Conservation (phyloP, 1,139 yeast species). For the Schwanniomyces etchellsii region DNA sequence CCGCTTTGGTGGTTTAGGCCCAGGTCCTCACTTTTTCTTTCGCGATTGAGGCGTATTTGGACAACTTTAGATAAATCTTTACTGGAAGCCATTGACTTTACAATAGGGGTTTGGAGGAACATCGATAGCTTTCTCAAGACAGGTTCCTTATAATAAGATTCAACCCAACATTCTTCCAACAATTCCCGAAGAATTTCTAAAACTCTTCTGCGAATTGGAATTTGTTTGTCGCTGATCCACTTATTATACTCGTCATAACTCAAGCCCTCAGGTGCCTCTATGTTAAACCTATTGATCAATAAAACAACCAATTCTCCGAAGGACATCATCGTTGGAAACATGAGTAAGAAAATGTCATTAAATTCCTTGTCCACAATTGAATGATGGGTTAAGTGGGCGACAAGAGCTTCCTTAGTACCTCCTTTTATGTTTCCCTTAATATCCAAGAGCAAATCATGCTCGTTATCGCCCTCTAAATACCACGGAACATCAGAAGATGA, state of each 20-base stretch:
- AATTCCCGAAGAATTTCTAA: conserved; percentile 66
- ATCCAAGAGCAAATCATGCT: conserved; percentile 67
- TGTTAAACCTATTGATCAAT: conserved; percentile 61
- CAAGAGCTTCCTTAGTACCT: conserved; percentile 75
- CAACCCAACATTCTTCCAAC: conserved; percentile 76
- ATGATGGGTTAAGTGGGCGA: conserved; percentile 83
- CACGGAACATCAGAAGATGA: conserved; percentile 54
- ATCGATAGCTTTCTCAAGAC: conserved; percentile 48
- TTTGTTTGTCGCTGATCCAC: conserved; percentile 73
- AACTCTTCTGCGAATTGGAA: conserved; percentile 64
- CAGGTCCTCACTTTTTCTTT: conserved; percentile 24
- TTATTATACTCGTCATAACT: conserved; percentile 74
- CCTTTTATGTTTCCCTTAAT: conserved; percentile 74
- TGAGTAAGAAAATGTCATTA: conserved; percentile 64
- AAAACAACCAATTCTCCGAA: conserved; percentile 59
- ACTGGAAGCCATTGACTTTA: conserved; percentile 36
- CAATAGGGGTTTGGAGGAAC: conserved; percentile 49
- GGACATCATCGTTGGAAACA: conserved; percentile 73
- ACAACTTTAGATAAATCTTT: conserved; percentile 23
- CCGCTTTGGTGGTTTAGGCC: conserved; percentile 5
- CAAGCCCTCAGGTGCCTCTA: conserved; percentile 84
- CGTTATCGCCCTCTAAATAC: conserved; percentile 78
- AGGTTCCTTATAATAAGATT: conserved; percentile 47
- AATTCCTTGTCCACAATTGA: conserved; percentile 62
- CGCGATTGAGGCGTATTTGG: conserved; percentile 24